Base-by-base conservation (phyloP, 2,329 filamentous ascomycete genomes). In the Fusarium annulatum region DNA sequence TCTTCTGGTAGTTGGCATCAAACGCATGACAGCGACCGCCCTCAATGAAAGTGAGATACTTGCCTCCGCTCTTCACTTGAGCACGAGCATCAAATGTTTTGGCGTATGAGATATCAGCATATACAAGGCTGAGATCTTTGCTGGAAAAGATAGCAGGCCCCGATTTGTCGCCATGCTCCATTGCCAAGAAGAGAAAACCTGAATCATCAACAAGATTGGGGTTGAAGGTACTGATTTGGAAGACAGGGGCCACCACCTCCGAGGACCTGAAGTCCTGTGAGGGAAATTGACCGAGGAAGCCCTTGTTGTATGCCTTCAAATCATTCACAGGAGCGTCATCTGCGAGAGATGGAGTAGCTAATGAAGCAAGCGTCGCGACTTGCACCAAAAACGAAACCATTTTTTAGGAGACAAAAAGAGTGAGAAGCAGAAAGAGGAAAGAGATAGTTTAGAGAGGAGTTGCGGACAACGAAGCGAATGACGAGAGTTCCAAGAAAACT, bases 1-100 rank as follows among this genome's bases (percentile, higher is more conserved):
- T 72, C 45, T 69, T 66, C 52, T 74, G 72, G 42, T 76, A 76
- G n/a, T 65, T 69, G 57, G 53, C 49, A 23, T 76, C 70, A 45
- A 76, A 72, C 33, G 66, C 67, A 28, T 77, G 74, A 21, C 74
- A 76, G 21, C 61, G 48, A 5, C 72, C 72, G 4, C 67, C 67
- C 36, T 77, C 74, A 18, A 77, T 72, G 61, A 76, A 77, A 8
- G 72, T 76, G 28, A 76, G 74, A 33, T 77, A 74, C 51, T 66
- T 64, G 21, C 58, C 46, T 5, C 72, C 72, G 19, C 55, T 59
- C 8, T 39, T 67, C n/a, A 67, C 61, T 23, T 76, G 74, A 14
- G 67, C 69, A 7, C 74, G 74, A 42, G 72, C 70, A 64, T 76
- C 70, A n/a, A 74, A 76, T 48, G 72, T 63, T 18, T 43, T 55